Percentiles rank a stretch among this genome's conserved stretches.
phyloP scores from a whole-genome alignment of 148 eudicot genomes.

The Polygonum aviculare region DNA sequence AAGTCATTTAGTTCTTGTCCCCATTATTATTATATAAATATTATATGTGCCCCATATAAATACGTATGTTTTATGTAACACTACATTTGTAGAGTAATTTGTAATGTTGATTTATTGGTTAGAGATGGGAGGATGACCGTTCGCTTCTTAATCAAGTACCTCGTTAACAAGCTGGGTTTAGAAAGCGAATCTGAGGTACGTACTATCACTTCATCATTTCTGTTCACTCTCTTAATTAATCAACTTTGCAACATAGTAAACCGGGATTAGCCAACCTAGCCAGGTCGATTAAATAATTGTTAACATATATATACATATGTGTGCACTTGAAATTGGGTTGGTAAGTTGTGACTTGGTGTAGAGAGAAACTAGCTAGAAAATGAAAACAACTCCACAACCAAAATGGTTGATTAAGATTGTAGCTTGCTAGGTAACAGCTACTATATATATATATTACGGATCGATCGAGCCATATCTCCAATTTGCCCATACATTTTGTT shows the following conservation, averaged over 20 bases:
- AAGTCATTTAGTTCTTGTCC: conserved; percentile 4
- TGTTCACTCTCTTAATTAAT: too few relatives aligned
- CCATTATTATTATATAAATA: neutral
- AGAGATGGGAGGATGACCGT: conserved; percentile 82
- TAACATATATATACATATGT: neutral
- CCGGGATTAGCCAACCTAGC: neutral
- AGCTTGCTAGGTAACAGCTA: too few relatives aligned
- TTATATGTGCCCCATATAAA: neutral
- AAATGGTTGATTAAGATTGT: neutral
- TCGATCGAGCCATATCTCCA: neutral
- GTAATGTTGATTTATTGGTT: neutral
- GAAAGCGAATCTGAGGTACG: conserved; percentile 80
- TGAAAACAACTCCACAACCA: neutral
- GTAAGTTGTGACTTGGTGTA: neutral
- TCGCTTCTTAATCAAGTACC: conserved; percentile 64
- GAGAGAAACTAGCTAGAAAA: neutral
- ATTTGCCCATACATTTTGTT: neutral
- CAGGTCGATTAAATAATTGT: too few relatives aligned
- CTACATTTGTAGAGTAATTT: neutral
- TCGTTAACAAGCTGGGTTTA: conserved; percentile 76
- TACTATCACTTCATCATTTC: neutral
- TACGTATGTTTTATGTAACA: neutral
- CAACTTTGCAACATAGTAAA: too few relatives aligned
- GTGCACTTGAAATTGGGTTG: neutral
- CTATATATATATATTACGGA: too few relatives aligned